A percentile compares a stretch with the other conserved stretches of the same genome.
phyloP scores from a whole-genome alignment of 2,329 filamentous ascomycete genomes.

The Ramichloridium luteum region DNA sequence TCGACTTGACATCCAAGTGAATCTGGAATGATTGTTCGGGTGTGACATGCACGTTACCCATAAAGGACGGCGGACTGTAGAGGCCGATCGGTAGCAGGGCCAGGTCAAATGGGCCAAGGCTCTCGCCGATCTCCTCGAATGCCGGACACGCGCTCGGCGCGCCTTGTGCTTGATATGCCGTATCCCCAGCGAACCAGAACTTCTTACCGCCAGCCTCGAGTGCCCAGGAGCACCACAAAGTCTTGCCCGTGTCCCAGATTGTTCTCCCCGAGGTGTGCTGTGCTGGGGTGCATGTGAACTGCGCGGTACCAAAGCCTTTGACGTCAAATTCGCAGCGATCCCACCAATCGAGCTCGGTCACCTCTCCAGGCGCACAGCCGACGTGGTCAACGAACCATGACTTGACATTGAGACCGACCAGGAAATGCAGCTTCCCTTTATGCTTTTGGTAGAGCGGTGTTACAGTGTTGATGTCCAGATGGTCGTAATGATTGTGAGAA shows the following conservation, averaged over 20 bases:
- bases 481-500: constrained; percentile 47
- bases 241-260: constrained; percentile 28
- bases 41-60: constrained; percentile 35
- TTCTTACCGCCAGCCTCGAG: constrained; percentile 26
- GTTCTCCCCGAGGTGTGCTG: constrained; percentile 37
- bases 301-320: constrained; percentile 26
- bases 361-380: constrained; percentile 28
- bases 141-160: constrained; percentile 34
- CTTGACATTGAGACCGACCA: constrained; percentile 32
- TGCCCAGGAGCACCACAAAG: constrained; percentile 39
- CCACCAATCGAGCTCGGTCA: constrained; percentile 42
- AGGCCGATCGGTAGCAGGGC: constrained; percentile 39
- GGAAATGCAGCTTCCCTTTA: constrained; percentile 29
- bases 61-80: constrained; percentile 33
- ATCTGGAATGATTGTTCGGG: constrained; percentile 38
- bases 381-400: constrained; percentile 27
- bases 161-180: constrained; percentile 33
- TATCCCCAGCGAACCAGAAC: constrained; percentile 39
- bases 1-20: constrained; percentile 35
- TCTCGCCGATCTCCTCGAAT: constrained; percentile 35
- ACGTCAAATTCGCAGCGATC: constrained; percentile 28
- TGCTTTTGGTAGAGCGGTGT: constrained; percentile 28
- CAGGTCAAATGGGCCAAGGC: constrained; percentile 38
- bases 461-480: constrained; percentile 38
- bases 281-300: constrained; percentile 34